Base-by-base conservation (phyloP, 2,329 filamentous ascomycete genomes). In the Biscogniauxia marginata region DNA sequence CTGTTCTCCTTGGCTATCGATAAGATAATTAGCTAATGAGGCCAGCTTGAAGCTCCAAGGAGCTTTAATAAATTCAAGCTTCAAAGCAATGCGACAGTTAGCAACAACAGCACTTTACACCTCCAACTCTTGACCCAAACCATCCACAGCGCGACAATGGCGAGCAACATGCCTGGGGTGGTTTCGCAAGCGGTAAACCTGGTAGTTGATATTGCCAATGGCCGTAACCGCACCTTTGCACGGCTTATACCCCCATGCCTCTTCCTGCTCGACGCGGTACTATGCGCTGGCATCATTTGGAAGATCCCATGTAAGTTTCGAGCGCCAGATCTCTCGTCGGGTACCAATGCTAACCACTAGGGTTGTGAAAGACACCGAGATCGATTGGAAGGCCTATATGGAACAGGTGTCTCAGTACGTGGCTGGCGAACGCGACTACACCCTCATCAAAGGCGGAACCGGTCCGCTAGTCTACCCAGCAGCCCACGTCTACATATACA, bases 351-450 rank as follows among this genome's bases (percentile, higher is more conserved):
- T 54, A 44, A 58, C 39, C 2, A 21, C 22, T 8, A 46, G 46
- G 6, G 54, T 19, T 16, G 23, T 19, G 21, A 49, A 63, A 82
- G 95, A 99, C 72, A 99, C 95, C 46, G 95, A 99, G 74, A 99
- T 99, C 69, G 95, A 99, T 75, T 99, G 93, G 93, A 83, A 82
- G 57, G 91, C 95, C 0, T 99, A 99, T 74, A 98, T 99, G 93
- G 84, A 97, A 71, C 95, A 99, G 69, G 81, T 98, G 46, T 76
- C 83, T 44, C 86, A 93, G 65, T 95, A 89, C 68, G 77, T 93
- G 47, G 80, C 84, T 18, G 95, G 95, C 68, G 93, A 98, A 78
- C 86, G 90, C 70, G 88, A 97, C 74, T 99, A 99, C 73, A 85
- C 84, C 58, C 82, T 86, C 56, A 93, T 99, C 70, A 83, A 88